A percentile compares a stretch with the other conserved stretches of the same genome.
phyloP scores from a whole-genome alignment of 2,329 filamentous ascomycete genomes.

The Ambrosiella xylebori region DNA sequence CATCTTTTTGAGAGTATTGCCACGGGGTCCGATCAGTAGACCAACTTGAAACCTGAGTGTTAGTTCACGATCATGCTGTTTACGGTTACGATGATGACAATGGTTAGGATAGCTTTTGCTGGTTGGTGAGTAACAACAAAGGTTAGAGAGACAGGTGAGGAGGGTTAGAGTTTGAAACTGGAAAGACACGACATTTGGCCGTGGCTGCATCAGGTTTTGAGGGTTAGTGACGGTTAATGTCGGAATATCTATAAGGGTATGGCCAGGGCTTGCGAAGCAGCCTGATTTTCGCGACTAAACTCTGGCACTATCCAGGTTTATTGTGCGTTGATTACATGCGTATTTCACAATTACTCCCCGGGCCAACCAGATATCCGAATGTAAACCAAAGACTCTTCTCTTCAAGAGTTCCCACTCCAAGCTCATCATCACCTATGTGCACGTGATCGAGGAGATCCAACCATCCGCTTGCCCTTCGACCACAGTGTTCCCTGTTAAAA shows the following conservation, averaged over 20 bases:
- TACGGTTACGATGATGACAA: neutral
- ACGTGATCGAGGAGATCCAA: too few relatives aligned
- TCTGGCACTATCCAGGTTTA: too few relatives aligned
- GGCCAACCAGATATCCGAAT: neutral
- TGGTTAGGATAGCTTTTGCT: neutral
- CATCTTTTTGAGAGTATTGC: constrained; percentile 99
- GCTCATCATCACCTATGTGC: too few relatives aligned
- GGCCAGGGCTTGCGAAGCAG: neutral
- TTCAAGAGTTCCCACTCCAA: neutral
- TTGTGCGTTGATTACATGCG: neutral
- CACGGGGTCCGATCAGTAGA: constrained; percentile 98
- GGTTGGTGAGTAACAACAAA: neutral
- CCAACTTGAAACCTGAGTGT: constrained; percentile 97
- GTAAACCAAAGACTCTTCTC: neutral
- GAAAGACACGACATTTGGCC: neutral
- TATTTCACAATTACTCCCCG: neutral
- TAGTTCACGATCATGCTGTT: constrained; percentile 43
- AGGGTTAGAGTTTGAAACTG: neutral
- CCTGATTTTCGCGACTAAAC: too few relatives aligned
- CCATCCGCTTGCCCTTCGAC: too few relatives aligned
- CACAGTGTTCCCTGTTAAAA: too few relatives aligned
- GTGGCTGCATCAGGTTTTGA: neutral
- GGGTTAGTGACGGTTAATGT: neutral
- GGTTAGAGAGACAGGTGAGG: neutral
- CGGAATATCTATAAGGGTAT: neutral